These are phyloP conservation scores for Ustulina deusta DNA, from an alignment of 2,329 filamentous ascomycete genomes.

Conservation along the genomic window DNA sequence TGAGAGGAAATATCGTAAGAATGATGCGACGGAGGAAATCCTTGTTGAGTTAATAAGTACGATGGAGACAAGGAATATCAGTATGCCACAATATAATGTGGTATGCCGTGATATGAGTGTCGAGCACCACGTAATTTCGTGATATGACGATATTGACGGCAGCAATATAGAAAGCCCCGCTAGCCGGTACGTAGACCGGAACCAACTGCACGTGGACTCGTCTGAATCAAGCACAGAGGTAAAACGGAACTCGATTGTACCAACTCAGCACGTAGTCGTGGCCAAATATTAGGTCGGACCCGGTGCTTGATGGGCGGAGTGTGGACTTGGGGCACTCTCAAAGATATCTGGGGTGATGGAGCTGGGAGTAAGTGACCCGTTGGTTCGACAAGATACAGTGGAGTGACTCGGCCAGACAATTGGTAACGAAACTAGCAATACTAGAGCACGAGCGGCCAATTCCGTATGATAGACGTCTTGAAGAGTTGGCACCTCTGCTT, in stretches of 20 bases:
- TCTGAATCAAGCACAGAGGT: conserved; percentile 34
- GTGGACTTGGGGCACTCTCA: conserved; percentile 21
- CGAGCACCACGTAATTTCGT: conserved; percentile 44
- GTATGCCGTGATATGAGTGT: conserved; percentile 45
- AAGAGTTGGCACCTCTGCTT: conserved; percentile 4
- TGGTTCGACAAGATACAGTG: conserved; percentile 14
- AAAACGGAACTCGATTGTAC: conserved; percentile 27
- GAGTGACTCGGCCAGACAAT: conserved; percentile 14
- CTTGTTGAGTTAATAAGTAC: conserved; percentile 8
- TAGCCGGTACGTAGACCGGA: conserved; percentile 36
- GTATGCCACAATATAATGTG: conserved; percentile 22
- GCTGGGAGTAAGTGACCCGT: conserved; percentile 16
- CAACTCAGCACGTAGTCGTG: conserved; percentile 22
- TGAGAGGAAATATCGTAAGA: neutral
- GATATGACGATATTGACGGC: conserved; percentile 47
- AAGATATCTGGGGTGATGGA: conserved; percentile 30
- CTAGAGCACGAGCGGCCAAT: conserved; percentile 7
- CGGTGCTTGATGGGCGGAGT: conserved; percentile 29
- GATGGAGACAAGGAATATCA: conserved; percentile 6
- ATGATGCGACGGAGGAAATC: neutral
- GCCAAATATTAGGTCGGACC: conserved; percentile 12
- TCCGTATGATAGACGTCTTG: neutral
- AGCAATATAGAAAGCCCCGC: conserved; percentile 42
- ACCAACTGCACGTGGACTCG: conserved; percentile 37
- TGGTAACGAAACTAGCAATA: conserved; percentile 20